phyloP scores from a whole-genome alignment of 768 basidiomycete genomes.

The Saitozyma sp. region DNA sequence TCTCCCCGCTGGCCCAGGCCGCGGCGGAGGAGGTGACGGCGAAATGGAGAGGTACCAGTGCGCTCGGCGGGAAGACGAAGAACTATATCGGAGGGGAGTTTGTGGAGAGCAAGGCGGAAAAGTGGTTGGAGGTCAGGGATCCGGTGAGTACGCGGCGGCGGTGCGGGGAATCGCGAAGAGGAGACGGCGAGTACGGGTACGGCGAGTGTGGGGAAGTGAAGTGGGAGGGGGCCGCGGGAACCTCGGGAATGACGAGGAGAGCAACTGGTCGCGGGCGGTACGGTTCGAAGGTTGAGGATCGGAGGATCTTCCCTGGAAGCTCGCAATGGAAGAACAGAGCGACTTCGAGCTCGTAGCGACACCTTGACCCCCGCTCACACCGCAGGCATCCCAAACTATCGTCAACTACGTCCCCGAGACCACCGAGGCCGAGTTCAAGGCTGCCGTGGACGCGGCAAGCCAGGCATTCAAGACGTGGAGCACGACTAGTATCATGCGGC shows the following conservation, averaged over 20 bases:
- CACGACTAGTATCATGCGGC: slow-evolving; percentile 73
- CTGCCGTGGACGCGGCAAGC: slow-evolving; percentile 78
- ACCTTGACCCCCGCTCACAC: too few relatives aligned
- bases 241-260: too few relatives aligned
- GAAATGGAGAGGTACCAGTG: slow-evolving; percentile 80
- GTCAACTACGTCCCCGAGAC: slow-evolving; percentile 90
- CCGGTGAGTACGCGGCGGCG: slow-evolving; percentile 63
- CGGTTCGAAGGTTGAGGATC: too few relatives aligned
- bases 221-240: too few relatives aligned
- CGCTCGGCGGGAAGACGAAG: slow-evolving; percentile 81
- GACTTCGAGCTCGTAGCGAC: too few relatives aligned
- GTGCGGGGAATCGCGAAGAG: not conserved
- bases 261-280: too few relatives aligned
- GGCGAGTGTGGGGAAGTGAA: too few relatives aligned
- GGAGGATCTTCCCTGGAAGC: too few relatives aligned
- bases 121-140: slow-evolving; percentile 86
- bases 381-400: slow-evolving; percentile 82
- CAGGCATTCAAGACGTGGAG: slow-evolving; percentile 89
- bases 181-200: not conserved
- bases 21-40: slow-evolving; percentile 40
- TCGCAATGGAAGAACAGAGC: too few relatives aligned
- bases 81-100: slow-evolving; percentile 91
- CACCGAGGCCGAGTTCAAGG: slow-evolving; percentile 72
- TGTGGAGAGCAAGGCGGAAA: slow-evolving; percentile 70
- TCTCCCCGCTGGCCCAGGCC: slow-evolving; percentile 21